Base-by-base conservation (phyloP, 2,329 filamentous ascomycete species). In the Cordyceps cicadae region DNA sequence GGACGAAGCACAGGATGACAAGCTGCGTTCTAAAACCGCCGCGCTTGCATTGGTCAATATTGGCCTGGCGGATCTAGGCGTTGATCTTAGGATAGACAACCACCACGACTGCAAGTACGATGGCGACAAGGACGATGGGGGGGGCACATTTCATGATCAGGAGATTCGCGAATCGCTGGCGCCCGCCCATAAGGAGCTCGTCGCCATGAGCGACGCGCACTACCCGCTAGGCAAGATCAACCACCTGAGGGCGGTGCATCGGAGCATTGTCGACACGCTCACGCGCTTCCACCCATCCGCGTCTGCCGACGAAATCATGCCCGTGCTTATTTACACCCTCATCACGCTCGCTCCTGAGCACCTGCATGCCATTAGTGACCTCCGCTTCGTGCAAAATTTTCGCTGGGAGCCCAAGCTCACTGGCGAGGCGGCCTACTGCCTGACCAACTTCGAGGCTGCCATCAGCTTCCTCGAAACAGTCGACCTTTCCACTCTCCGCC, bases 381-480 rank as follows among this genome's bases (percentile, higher is more conserved):
- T 95, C n/a, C 86, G 89, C 67, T 99, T 97, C 71, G 92, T 97
- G 66, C 92, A 97, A 70, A 81, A 89, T 63, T 99, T 99, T 71
- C 86, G 94, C 60, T 90, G 90, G 71, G 85, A 90, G 57, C 87
- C 80, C 64, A 96, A 93, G 68, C 83, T 97, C 43, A 91, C 95
- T 61, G 94, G 94, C 17, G 94, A 99, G 74, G 89, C 92, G 14
- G 92, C 94, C 1, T 99, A 99, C 73, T 97, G 94, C 69, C 79
- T 99, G 61, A 97, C 95, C 46, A 99, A 96, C 66, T 81, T 99
- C 1, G 94, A 99, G 74, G 94, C 94, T 19, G 89, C 93, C 62
- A 91, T 97, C 60, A 92, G 89, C 57, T 99, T 99, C 69, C 78
- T 99, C 15, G 90, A 97, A 69, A 97, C 92, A 0, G 94, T 99